Percentiles rank a stretch among this genome's conserved stretches.
Conservation (phyloP, 768 basidiomycete genomes). For the Suillus subluteus region DNA sequence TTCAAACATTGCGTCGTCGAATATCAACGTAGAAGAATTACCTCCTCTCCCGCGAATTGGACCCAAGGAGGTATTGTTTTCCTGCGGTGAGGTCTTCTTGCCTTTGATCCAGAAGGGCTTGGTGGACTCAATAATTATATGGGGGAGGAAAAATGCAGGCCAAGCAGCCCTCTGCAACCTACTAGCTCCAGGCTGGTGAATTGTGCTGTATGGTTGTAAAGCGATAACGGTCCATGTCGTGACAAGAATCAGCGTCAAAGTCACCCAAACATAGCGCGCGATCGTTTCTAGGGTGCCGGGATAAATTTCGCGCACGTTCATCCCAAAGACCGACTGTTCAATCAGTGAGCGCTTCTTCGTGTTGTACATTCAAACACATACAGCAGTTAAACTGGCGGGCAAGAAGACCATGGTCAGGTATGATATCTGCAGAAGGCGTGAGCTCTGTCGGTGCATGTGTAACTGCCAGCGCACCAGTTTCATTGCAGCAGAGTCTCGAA, state of each 20-base stretch:
- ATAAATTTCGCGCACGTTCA: constrained; percentile 35
- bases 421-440: constrained; percentile 41
- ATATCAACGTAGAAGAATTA: not conserved
- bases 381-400: constrained; percentile 51
- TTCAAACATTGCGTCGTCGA: not conserved
- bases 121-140: not conserved
- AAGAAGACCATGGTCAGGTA: constrained; percentile 66
- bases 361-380: constrained; percentile 14
- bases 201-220: constrained; percentile 41
- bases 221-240: constrained; percentile 58
- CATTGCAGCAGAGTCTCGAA: constrained; percentile 45
- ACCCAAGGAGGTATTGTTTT: not conserved
- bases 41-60: too few species aligned
- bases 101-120: too few species aligned
- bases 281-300: constrained; percentile 31
- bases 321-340: constrained; percentile 33
- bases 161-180: constrained; percentile 22
- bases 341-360: constrained; percentile 14
- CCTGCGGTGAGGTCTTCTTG: not conserved
- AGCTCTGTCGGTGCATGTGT: not conserved
- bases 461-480: constrained; percentile 27
- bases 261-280: constrained; percentile 41
- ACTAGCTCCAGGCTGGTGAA: constrained; percentile 19
- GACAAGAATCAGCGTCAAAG: constrained; percentile 46
- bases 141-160: constrained; percentile 21